Evolutionary conservation across 495 filamentous ascomycete genomes (phyloP).

Genomic region (Peziza echinospora): DNA sequence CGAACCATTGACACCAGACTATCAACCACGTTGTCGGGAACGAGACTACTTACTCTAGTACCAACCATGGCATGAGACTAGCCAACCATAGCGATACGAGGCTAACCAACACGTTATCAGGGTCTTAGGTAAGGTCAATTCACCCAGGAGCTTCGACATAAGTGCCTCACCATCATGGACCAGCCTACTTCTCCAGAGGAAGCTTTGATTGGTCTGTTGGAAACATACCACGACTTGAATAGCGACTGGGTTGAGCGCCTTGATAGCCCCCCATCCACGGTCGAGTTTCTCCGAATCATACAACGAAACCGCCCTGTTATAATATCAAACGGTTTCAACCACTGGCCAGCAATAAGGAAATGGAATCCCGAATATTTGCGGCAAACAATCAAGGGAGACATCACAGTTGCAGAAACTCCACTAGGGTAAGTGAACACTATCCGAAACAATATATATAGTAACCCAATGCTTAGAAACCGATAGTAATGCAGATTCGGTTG

Average conservation of each 20-base stretch:
- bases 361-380: constrained; percentile 39
- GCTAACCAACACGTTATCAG: too few species aligned
- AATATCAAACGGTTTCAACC: constrained; percentile 31
- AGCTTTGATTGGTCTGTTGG: constrained; percentile 35
- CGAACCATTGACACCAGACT: too few species aligned
- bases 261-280: constrained; percentile 37
- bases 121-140: too few species aligned
- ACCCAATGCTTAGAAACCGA: background rate
- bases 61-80: too few species aligned
- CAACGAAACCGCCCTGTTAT: constrained; percentile 47
- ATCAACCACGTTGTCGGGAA: too few species aligned
- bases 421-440: constrained; percentile 28
- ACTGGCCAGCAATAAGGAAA: constrained; percentile 35
- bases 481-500: constrained; percentile 22
- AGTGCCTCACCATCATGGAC: too few species aligned
- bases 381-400: constrained; percentile 27
- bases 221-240: constrained; percentile 48
- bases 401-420: constrained; percentile 54
- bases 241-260: constrained; percentile 31
- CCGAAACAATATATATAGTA: background rate
- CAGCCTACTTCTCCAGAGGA: too few species aligned
- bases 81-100: too few species aligned
- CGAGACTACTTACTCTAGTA: too few species aligned
- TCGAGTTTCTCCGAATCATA: constrained; percentile 54
- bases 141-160: too few species aligned